Evolutionary conservation across 2,329 filamentous ascomycete genomes (phyloP), one percentile per base, ranked within the genome.

Genomic region (Byssothecium circinans): DNA sequence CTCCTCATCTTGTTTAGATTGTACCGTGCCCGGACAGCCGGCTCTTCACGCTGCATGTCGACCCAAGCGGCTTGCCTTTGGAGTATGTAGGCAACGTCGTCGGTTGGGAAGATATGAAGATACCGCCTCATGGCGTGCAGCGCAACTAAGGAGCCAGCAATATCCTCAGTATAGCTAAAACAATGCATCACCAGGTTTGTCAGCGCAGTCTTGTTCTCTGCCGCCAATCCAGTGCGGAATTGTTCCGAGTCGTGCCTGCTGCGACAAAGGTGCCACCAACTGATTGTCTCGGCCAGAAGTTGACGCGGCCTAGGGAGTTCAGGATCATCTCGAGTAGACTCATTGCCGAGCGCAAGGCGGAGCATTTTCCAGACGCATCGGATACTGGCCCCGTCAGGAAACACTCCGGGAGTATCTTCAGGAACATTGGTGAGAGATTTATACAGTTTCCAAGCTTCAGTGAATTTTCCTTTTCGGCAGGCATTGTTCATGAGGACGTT

Each of bases 61-160:
- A 65, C 52, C 63, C 63, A 68, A 10, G 62, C 61, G 39, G 64
- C 49, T 25, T 69, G 65, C 12, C 45, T 50, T 37, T 62, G 54
- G 18, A 71, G 12, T n/a, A 64, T 60, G 6, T 46, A 27, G 1
- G 42, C 52, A 12, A 51, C 46, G 17, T 62, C 54, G 15, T 53
- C 43, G 1, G 59, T 58, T 4, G 68, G 66, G n/a, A 56, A 56
- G 17, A 70, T 58, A 35, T 50, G 45, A 32, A 71, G 62, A 1
- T 51, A 38, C 3, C 58, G 49, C 8, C 57, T 53, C 4, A 71
- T 41, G 8, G 64, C 57, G 45, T 70, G 64, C 20, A 71, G 39
- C n/a, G 67, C 61, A 14, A 71, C 52, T 8, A 72, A 61, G 4
- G 63, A 61, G n/a, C 68, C 69, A 12, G 62, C 48, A 1, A 70